Conservation (phyloP, 441 rosid genomes). For the Eruca vesicaria region DNA sequence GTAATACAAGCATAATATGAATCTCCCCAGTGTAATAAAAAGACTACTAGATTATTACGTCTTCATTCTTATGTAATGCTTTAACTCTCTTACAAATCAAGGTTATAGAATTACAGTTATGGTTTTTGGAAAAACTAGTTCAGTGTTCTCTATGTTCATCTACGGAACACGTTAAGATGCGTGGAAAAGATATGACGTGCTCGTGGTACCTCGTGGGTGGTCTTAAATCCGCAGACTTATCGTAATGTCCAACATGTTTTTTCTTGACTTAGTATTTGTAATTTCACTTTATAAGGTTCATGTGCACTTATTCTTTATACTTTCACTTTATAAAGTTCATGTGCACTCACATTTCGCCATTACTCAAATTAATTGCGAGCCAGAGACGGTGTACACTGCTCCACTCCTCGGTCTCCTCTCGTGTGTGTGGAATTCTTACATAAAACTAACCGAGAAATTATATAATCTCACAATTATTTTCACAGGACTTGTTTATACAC, state of each 20-base stretch:
- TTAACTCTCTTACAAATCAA: not conserved
- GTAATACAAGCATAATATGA: constrained; percentile 28
- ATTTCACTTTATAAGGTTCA: not conserved
- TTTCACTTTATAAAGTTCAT: constrained; percentile 11
- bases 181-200: not conserved
- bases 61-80: not conserved
- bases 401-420: no score
- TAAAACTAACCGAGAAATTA: not conserved
- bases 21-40: constrained; percentile 9
- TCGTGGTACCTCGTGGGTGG: constrained; percentile 32
- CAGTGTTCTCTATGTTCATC: not conserved
- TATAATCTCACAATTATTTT: not conserved
- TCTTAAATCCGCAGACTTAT: constrained; percentile 22
- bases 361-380: constrained; percentile 13
- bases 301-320: not conserved
- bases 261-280: constrained; percentile 11
- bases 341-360: constrained; percentile 32
- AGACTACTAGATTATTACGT: not conserved
- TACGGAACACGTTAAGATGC: not conserved
- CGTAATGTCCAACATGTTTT: not conserved
- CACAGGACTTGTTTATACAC: not conserved
- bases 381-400: constrained; percentile 23
- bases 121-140: not conserved
- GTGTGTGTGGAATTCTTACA: not conserved
- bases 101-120: not conserved